Evolutionary conservation across 2,329 filamentous ascomycete genomes (phyloP).

Genomic region (Davidsoniella neocaledoniae): DNA sequence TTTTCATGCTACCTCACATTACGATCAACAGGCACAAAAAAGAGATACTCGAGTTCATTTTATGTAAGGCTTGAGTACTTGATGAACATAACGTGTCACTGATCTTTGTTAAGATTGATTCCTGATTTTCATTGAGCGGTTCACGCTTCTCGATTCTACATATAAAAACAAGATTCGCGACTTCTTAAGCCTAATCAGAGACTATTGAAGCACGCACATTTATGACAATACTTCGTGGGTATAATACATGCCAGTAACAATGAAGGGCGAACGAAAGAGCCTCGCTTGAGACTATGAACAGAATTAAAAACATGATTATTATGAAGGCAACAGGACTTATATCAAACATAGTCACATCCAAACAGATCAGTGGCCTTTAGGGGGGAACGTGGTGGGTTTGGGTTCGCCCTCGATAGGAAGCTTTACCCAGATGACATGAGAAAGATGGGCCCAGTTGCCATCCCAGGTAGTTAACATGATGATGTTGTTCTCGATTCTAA

Average conservation of each 20-base stretch:
- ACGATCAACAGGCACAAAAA: background rate
- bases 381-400: constrained; percentile 63
- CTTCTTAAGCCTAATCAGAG: too few species aligned
- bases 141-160: too few species aligned
- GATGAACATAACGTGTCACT: too few species aligned
- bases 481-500: constrained; percentile 50
- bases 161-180: too few species aligned
- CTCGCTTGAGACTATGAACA: background rate
- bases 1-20: too few species aligned
- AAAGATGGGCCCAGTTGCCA: constrained; percentile 66
- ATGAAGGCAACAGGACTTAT: background rate
- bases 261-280: background rate
- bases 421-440: constrained; percentile 60
- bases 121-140: too few species aligned
- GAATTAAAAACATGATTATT: background rate
- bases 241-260: background rate
- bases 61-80: too few species aligned
- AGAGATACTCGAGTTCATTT: background rate
- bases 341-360: background rate
- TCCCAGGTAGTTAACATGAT: constrained; percentile 57
- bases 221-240: background rate
- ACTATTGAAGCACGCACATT: background rate
- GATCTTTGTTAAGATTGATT: too few species aligned
- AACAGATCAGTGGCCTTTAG: constrained; percentile 19
- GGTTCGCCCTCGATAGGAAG: constrained; percentile 48